phyloP scores from a whole-genome alignment of 2,329 filamentous ascomycete species.

The Dactylellina drechsleri region DNA sequence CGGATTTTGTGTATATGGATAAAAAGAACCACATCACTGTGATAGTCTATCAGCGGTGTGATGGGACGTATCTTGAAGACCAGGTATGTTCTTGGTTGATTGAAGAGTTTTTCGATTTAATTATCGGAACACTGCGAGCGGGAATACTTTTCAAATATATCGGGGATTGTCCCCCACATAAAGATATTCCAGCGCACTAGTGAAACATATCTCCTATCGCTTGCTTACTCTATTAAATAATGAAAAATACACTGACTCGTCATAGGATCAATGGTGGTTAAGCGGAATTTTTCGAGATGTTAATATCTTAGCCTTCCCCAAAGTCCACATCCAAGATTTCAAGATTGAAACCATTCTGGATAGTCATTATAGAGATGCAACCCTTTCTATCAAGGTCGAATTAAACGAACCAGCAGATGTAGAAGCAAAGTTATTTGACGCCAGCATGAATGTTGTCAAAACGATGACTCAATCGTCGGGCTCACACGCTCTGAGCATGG shows the following conservation, averaged over 20 bases:
- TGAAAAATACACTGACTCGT: neutral
- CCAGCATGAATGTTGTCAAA: conserved; percentile 26
- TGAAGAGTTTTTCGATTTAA: conserved; percentile 2
- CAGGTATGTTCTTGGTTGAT: conserved; percentile 60
- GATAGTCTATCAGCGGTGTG: conserved; percentile 76
- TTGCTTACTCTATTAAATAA: neutral
- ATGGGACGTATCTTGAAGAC: conserved; percentile 76
- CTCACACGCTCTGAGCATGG: conserved; percentile 15
- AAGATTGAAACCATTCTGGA: conserved; percentile 69
- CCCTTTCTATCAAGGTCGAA: conserved; percentile 65
- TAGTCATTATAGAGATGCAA: conserved; percentile 65
- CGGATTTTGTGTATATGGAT: conserved; percentile 63
- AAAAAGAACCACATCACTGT: conserved; percentile 70
- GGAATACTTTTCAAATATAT: conserved; percentile 1
- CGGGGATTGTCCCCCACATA: neutral
- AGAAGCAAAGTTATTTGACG: conserved; percentile 36
- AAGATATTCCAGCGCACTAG: neutral
- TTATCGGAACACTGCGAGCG: neutral
- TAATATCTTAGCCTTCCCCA: conserved; percentile 69
- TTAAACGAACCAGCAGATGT: conserved; percentile 22
- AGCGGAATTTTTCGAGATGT: conserved; percentile 76
- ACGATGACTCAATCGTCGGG: conserved; percentile 6
- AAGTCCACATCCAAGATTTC: conserved; percentile 68
- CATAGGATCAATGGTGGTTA: conserved; percentile 74
- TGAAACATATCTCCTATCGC: neutral